Percentiles rank a stretch among this genome's conserved stretches.
Evolutionary conservation across 1,139 yeast genomes (phyloP).

Genomic region (Yamadazyma mexicana): DNA sequence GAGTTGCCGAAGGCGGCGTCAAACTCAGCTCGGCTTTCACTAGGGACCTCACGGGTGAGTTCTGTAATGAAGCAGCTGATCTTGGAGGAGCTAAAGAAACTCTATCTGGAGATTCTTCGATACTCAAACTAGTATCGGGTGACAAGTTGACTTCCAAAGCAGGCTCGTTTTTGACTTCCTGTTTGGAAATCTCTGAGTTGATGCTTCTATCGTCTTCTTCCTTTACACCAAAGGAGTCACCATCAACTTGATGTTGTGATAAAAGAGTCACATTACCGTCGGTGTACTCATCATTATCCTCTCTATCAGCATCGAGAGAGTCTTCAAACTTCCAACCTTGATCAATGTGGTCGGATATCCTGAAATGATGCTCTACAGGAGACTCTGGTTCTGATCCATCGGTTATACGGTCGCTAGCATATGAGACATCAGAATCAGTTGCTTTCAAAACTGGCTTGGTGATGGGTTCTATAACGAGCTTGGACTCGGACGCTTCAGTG

Average conservation of each 20-base stretch:
- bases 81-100: slow-evolving; percentile 25
- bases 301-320: slow-evolving; percentile 45
- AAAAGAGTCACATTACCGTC: slow-evolving; percentile 21
- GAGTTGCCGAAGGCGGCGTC: slow-evolving; percentile 21
- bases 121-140: slow-evolving; percentile 17
- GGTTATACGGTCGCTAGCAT: not conserved
- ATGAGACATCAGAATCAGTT: not conserved
- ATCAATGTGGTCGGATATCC: slow-evolving; percentile 37
- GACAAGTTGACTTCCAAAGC: slow-evolving; percentile 16
- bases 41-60: slow-evolving; percentile 11
- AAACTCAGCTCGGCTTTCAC: slow-evolving; percentile 7
- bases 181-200: too few species aligned
- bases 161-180: slow-evolving; percentile 2
- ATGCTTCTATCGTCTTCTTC: too few species aligned
- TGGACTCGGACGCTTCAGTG: not conserved
- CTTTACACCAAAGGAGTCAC: not conserved
- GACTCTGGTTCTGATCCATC: slow-evolving; percentile 3
- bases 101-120: slow-evolving; percentile 22
- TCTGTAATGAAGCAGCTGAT: slow-evolving; percentile 14
- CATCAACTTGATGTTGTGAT: slow-evolving; percentile 6
- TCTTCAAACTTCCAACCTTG: slow-evolving; percentile 44
- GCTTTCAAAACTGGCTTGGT: slow-evolving; percentile 2
- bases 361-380: slow-evolving; percentile 19
- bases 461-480: not conserved
- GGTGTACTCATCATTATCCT: slow-evolving; percentile 38